A percentile compares a stretch with the other conserved stretches of the same genome.
phyloP scores from a whole-genome alignment of 257 asterid species.

The Rubia yunnanensis region DNA sequence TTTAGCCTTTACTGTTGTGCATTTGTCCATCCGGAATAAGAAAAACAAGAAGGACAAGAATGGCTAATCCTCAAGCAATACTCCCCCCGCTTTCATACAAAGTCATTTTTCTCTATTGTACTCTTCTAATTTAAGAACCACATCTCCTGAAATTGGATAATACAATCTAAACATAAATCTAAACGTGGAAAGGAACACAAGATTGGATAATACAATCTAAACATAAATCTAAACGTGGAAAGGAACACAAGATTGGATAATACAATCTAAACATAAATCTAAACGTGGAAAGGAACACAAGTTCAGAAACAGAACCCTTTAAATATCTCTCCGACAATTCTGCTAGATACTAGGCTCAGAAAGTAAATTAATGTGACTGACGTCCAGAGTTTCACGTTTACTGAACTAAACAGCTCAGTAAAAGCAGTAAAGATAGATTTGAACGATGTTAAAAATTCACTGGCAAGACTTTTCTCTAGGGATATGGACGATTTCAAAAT shows the following conservation, averaged over 20 bases:
- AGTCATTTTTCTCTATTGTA: neutral
- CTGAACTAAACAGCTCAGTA: neutral
- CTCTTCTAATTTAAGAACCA: neutral
- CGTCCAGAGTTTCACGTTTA: neutral
- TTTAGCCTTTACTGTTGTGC: neutral
- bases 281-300: too few relatives aligned
- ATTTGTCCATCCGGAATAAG: neutral
- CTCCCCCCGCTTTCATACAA: neutral
- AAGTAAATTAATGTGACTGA: too few relatives aligned
- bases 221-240: too few relatives aligned
- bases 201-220: neutral
- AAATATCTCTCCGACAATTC: neutral
- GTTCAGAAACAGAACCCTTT: neutral
- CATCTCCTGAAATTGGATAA: neutral
- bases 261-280: too few relatives aligned
- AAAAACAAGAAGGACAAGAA: neutral
- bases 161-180: too few relatives aligned
- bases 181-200: too few relatives aligned
- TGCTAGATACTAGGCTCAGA: neutral
- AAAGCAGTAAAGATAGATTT: neutral
- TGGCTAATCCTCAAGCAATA: neutral
- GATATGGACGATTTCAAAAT: constrained; percentile 5
- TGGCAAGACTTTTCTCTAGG: neutral
- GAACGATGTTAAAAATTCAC: neutral
- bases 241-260: too few relatives aligned